Evolutionary conservation across 768 basidiomycete species (phyloP).

Genomic region (Tulasnella sp.): DNA sequence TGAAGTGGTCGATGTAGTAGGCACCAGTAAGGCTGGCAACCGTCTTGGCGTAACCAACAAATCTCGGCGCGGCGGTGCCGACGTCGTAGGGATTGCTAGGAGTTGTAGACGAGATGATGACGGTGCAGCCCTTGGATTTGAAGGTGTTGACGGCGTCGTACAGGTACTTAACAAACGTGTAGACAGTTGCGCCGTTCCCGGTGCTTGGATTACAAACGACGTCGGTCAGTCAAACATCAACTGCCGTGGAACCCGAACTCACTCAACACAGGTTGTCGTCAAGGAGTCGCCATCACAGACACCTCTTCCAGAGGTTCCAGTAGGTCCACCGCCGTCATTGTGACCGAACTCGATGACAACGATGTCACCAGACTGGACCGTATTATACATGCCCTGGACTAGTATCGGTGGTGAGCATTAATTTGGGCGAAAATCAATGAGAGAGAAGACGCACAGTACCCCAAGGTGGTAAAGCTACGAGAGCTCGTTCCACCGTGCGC

Average conservation of each 20-base stretch:
- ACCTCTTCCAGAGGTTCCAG: background rate
- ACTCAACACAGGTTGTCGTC: slow-evolving; percentile 5
- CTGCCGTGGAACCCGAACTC: no score
- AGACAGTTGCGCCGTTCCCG: background rate
- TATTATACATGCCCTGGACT: background rate
- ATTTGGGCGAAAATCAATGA: background rate
- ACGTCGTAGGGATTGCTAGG: slow-evolving; percentile 6
- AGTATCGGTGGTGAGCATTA: background rate
- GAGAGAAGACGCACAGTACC: background rate
- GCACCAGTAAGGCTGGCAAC: background rate
- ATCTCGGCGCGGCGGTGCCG: background rate
- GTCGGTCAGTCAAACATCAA: background rate
- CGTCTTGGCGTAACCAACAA: background rate
- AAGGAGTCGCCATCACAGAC: slow-evolving; percentile 1
- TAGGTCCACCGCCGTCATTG: slow-evolving; percentile 11
- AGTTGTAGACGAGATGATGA: slow-evolving; percentile 15
- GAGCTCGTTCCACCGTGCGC: background rate
- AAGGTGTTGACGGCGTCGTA: slow-evolving; percentile 1
- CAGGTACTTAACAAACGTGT: background rate
- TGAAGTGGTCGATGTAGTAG: slow-evolving; percentile 7
- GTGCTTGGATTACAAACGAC: background rate
- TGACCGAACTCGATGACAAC: slow-evolving; percentile 28
- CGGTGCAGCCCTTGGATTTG: slow-evolving; percentile 16
- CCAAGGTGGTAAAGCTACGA: background rate
- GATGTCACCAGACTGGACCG: slow-evolving; percentile 21